Percentiles rank a stretch among this genome's conserved stretches.
These are phyloP conservation scores for Cytospora schulzeri DNA, from an alignment of 2,329 filamentous ascomycete genomes.

Conservation along the genomic window DNA sequence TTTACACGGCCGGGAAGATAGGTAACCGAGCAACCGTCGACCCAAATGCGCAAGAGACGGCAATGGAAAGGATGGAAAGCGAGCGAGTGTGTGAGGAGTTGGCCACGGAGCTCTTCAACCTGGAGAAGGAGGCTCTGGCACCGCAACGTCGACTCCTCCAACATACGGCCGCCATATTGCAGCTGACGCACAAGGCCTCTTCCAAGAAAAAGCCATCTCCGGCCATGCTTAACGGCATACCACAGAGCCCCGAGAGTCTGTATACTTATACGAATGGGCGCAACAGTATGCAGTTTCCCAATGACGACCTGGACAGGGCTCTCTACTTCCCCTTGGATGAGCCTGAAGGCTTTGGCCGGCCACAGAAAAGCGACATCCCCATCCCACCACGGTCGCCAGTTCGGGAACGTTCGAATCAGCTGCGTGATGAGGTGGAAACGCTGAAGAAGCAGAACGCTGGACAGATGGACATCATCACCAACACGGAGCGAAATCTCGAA, in stretches of 20 bases:
- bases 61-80: conserved; percentile 73
- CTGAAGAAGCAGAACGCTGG: conserved; percentile 40
- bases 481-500: conserved; percentile 68
- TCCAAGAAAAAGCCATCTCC: conserved; percentile 56
- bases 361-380: conserved; percentile 51
- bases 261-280: conserved; percentile 67
- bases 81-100: conserved; percentile 85
- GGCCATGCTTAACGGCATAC: conserved; percentile 58
- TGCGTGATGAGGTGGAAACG: conserved; percentile 46
- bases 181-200: conserved; percentile 82
- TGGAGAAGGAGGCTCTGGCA: conserved; percentile 76
- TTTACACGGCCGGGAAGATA: conserved; percentile 62
- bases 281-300: conserved; percentile 57
- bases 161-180: conserved; percentile 90
- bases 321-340: conserved; percentile 71
- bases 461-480: conserved; percentile 55
- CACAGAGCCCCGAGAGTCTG: conserved; percentile 76
- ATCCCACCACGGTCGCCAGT: conserved; percentile 61
- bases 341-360: conserved; percentile 50
- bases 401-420: conserved; percentile 54
- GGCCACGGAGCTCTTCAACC: conserved; percentile 74
- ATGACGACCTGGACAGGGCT: conserved; percentile 71
- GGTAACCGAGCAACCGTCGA: conserved; percentile 53
- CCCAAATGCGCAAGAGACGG: conserved; percentile 60
- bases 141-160: conserved; percentile 77